Evolutionary conservation across 257 asterid species (phyloP).

Genomic region (Jasminum sambac): DNA sequence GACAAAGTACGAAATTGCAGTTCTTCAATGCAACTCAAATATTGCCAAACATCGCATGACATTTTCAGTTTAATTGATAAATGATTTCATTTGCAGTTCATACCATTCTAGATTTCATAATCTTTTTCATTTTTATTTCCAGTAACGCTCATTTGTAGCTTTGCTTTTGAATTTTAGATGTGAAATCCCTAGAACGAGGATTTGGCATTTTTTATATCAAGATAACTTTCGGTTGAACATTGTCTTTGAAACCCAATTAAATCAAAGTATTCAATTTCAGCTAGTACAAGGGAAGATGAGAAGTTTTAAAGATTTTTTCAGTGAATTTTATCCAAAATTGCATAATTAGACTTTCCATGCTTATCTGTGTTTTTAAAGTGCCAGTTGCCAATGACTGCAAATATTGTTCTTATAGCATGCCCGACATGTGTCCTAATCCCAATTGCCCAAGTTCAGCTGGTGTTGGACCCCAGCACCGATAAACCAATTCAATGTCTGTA

Average conservation of each 20-base stretch:
- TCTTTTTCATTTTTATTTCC: not conserved
- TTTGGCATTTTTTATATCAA: not conserved
- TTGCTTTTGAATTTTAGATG: not conserved
- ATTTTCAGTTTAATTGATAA: not conserved
- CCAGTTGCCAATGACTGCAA: not conserved
- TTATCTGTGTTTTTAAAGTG: not conserved
- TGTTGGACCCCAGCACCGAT: not conserved
- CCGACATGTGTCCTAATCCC: not conserved
- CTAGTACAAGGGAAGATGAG: not conserved
- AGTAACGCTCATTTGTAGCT: not conserved
- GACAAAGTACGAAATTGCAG: constrained; percentile 46
- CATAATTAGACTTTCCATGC: not conserved
- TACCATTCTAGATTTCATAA: not conserved
- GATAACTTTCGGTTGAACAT: not conserved
- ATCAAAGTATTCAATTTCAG: not conserved
- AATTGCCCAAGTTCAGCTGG: not conserved
- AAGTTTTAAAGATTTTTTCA: not conserved
- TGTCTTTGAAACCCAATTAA: not conserved
- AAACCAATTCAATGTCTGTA: not conserved
- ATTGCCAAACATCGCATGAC: not conserved
- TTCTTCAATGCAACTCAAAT: not conserved
- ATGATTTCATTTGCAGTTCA: constrained; percentile 2
- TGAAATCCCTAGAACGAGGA: not conserved
- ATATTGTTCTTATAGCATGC: not conserved
- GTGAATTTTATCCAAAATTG: not conserved